phyloP scores from a whole-genome alignment of 495 filamentous ascomycete species.

The Mycothermus thermophilus region DNA sequence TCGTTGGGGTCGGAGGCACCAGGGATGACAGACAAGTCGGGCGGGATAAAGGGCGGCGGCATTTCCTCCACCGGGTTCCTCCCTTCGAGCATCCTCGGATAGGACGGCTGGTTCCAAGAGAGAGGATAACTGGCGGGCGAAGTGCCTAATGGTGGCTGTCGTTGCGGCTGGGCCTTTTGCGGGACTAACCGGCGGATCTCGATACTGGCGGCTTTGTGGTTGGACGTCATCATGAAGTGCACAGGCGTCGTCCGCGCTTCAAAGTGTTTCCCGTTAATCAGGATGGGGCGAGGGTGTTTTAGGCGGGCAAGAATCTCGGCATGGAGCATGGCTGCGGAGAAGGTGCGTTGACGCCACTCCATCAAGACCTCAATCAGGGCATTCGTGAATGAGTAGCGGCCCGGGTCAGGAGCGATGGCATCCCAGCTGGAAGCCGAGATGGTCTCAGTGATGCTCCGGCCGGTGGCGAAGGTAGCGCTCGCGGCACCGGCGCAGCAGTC shows the following conservation, averaged over 20 bases:
- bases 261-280: constrained; percentile 35
- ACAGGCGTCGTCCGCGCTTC: constrained; percentile 38
- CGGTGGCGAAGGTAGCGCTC: constrained; percentile 34
- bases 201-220: constrained; percentile 38
- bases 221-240: constrained; percentile 40
- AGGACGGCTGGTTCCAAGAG: constrained; percentile 3
- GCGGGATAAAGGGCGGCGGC: constrained; percentile 1
- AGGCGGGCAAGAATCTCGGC: constrained; percentile 37
- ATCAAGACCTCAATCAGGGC: constrained; percentile 37
- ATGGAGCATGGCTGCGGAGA: constrained; percentile 39
- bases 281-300: constrained; percentile 37
- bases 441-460: constrained; percentile 37
- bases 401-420: constrained; percentile 36
- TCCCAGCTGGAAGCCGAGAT: constrained; percentile 42
- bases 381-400: constrained; percentile 38
- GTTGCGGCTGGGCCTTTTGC: constrained; percentile 12
- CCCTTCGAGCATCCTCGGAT: constrained; percentile 5
- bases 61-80: constrained; percentile 11
- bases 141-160: constrained; percentile 4
- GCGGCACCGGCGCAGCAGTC: constrained; percentile 41
- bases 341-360: constrained; percentile 33
- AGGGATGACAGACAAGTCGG: constrained; percentile 12
- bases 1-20: constrained; percentile 24
- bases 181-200: constrained; percentile 28
- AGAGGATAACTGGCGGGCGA: constrained; percentile 20